These are phyloP conservation scores for Laetiporus sulphureus DNA, from an alignment of 1,284 basidiomycete species.

Conservation along the genomic window DNA sequence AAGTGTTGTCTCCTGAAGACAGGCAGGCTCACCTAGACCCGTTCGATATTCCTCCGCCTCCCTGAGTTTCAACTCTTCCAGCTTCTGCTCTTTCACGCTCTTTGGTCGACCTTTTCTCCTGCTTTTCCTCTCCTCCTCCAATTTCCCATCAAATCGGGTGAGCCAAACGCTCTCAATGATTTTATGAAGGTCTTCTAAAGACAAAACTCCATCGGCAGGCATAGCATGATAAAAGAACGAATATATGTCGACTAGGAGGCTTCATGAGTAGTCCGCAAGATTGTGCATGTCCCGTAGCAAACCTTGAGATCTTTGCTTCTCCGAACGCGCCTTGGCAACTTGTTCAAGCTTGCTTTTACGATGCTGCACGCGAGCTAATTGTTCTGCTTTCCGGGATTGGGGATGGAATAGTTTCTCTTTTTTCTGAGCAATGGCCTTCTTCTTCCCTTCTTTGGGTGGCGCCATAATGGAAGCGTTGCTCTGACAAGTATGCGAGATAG, in stretches of 20 bases:
- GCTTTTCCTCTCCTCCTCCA: slow-evolving; percentile 55
- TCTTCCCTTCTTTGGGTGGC: slow-evolving; percentile 20
- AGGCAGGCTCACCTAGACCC: slow-evolving; percentile 64
- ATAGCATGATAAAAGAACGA: slow-evolving; percentile 77
- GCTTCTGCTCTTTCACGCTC: slow-evolving; percentile 57
- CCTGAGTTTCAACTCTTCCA: slow-evolving; percentile 66
- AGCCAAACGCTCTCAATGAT: slow-evolving; percentile 71
- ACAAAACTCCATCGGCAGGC: slow-evolving; percentile 55
- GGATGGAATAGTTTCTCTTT: slow-evolving; percentile 79
- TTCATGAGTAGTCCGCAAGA: too few relatives aligned
- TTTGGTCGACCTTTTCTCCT: slow-evolving; percentile 78
- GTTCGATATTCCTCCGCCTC: slow-evolving; percentile 76
- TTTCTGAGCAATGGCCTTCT: slow-evolving; percentile 29
- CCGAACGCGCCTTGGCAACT: slow-evolving; percentile 44
- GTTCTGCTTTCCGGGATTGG: slow-evolving; percentile 75
- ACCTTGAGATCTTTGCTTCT: slow-evolving; percentile 55
- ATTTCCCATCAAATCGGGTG: slow-evolving; percentile 61
- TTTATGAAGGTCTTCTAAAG: slow-evolving; percentile 62
- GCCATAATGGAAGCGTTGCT: too few relatives aligned
- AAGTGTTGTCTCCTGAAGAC: neutral
- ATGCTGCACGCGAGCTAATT: slow-evolving; percentile 66
- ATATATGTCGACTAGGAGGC: slow-evolving; percentile 58
- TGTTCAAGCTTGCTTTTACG: slow-evolving; percentile 67
- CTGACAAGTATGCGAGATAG: too few relatives aligned
- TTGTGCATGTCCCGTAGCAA: slow-evolving; percentile 9